Conservation (phyloP, 345 rosid species). For the Sisymbrium irio region DNA sequence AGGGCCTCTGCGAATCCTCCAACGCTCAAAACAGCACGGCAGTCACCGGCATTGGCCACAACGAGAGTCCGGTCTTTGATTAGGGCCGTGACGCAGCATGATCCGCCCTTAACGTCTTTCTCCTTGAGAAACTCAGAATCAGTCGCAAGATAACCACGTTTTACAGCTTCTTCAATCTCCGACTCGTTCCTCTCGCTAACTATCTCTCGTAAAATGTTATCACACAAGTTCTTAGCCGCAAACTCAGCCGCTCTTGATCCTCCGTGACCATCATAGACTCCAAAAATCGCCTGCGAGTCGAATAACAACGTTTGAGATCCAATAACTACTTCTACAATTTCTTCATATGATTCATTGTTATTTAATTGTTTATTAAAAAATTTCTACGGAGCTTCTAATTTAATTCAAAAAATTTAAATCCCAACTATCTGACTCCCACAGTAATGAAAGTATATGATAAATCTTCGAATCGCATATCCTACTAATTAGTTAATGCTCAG, state of each 20-base stretch:
- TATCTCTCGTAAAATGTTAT: slow-evolving; percentile 54
- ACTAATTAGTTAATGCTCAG: too few relatives aligned
- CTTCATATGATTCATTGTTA: neutral
- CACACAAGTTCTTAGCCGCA: slow-evolving; percentile 61
- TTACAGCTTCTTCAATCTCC: slow-evolving; percentile 51
- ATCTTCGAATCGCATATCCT: too few relatives aligned
- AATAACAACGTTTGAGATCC: neutral
- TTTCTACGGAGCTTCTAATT: neutral
- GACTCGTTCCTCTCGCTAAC: slow-evolving; percentile 32
- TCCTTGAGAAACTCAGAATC: slow-evolving; percentile 66
- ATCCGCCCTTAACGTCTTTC: slow-evolving; percentile 58
- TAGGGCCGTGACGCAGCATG: slow-evolving; percentile 87
- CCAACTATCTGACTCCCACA: neutral
- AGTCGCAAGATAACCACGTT: slow-evolving; percentile 63
- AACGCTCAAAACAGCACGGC: slow-evolving; percentile 83
- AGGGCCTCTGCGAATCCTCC: slow-evolving; percentile 73
- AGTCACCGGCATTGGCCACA: slow-evolving; percentile 79
- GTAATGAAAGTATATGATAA: too few relatives aligned
- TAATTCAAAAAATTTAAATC: neutral
- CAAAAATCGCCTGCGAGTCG: slow-evolving; percentile 61
- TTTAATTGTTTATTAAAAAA: neutral
- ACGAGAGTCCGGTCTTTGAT: slow-evolving; percentile 55
- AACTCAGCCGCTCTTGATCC: slow-evolving; percentile 79
- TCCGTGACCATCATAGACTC: slow-evolving; percentile 89
- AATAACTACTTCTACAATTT: neutral